Evolutionary conservation across 345 rosid species (phyloP).

Genomic region (Angophora floribunda): DNA sequence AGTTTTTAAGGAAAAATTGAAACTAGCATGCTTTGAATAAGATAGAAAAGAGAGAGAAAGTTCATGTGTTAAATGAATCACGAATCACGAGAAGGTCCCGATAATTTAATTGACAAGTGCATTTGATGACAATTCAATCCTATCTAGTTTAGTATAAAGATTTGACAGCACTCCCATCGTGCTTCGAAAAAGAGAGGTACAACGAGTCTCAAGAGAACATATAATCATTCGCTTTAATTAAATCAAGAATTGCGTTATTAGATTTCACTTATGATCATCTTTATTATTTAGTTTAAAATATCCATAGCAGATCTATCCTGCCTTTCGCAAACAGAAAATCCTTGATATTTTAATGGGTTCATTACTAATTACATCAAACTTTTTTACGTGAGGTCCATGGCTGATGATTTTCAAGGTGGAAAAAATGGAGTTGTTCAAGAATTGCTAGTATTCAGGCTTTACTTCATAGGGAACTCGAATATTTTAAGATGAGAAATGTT

Average conservation of each 20-base stretch:
- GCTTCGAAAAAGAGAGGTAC: not conserved
- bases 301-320: not conserved
- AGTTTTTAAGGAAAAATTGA: too few species aligned
- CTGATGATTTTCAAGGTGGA: not conserved
- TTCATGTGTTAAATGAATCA: too few species aligned
- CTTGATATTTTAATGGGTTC: not conserved
- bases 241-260: too few species aligned
- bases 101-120: too few species aligned
- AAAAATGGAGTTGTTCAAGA: not conserved
- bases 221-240: too few species aligned
- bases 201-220: not conserved
- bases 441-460: not conserved
- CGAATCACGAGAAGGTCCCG: rapidly evolving
- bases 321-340: not conserved
- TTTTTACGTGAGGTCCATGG: not conserved
- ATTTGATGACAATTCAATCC: not conserved
- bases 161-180: not conserved
- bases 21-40: not conserved
- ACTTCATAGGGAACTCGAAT: not conserved
- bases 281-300: too few species aligned
- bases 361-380: not conserved
- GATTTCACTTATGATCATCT: too few species aligned
- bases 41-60: rapidly evolving
- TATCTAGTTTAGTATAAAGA: too few species aligned
- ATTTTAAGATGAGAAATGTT: not conserved